A percentile compares a stretch with the other conserved stretches of the same genome.
These are phyloP conservation scores for Dendrobium officinale DNA, from an alignment of 106 monocot genomes.

Conservation along the genomic window DNA sequence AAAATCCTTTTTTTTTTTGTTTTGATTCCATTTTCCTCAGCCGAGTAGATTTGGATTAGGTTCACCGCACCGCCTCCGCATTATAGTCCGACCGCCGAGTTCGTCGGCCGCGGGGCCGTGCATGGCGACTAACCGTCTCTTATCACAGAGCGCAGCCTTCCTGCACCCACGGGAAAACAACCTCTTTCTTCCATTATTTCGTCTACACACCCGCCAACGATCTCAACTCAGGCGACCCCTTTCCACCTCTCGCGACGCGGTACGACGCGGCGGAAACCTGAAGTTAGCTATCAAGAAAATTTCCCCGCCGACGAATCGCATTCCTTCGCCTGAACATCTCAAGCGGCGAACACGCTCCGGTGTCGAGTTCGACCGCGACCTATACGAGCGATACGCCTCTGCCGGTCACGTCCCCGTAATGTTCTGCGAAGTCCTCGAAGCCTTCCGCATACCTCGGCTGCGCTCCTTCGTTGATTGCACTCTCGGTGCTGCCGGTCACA, in stretches of 20 bases:
- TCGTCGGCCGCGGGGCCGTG: background rate
- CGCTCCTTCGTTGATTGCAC: slow-evolving; percentile 98
- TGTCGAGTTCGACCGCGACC: slow-evolving; percentile 40
- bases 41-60: background rate
- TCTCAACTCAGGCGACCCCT: background rate
- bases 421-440: slow-evolving; percentile 75
- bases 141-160: background rate
- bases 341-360: slow-evolving; percentile 80
- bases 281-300: background rate
- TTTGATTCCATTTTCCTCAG: too few species aligned
- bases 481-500: slow-evolving; percentile 87
- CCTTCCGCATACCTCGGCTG: slow-evolving; percentile 44
- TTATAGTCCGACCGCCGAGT: background rate
- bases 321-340: slow-evolving; percentile 7
- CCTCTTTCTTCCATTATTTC: background rate
- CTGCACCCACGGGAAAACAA: background rate
- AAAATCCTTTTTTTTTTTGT: too few species aligned
- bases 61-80: background rate
- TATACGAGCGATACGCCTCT: slow-evolving; percentile 30
- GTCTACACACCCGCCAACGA: background rate
- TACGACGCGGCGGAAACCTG: background rate
- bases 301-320: background rate
- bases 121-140: slow-evolving; percentile 1
- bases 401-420: slow-evolving; percentile 68
- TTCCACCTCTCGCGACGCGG: background rate